A percentile compares a stretch with the other conserved stretches of the same genome.
These are phyloP conservation scores for Penicillium robsamsonii DNA, from an alignment of 495 filamentous ascomycete species.

Conservation along the genomic window DNA sequence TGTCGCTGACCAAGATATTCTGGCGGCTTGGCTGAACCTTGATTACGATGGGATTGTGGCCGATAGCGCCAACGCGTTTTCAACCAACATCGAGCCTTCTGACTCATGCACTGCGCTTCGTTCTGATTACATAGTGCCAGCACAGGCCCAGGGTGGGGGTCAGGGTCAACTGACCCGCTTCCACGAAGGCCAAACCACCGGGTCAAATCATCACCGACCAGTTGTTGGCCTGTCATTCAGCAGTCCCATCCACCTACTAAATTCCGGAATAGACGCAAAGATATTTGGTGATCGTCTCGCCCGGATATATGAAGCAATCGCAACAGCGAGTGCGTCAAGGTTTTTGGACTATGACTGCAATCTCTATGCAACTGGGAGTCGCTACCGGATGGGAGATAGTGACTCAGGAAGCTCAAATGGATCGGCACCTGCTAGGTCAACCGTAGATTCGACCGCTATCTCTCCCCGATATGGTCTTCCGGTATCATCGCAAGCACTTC, in stretches of 20 bases:
- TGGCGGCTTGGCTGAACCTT: constrained; percentile 16
- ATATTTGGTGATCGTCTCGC: constrained; percentile 20
- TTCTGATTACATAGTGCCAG: neutral
- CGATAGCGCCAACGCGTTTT: neutral
- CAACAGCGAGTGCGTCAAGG: constrained; percentile 22
- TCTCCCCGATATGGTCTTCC: neutral
- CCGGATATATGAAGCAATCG: constrained; percentile 23
- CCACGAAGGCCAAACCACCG: neutral
- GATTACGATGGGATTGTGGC: constrained; percentile 5
- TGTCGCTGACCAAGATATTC: constrained; percentile 1
- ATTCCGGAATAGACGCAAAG: constrained; percentile 22
- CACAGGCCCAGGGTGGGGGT: neutral
- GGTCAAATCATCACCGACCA: neutral
- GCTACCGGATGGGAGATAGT: constrained; percentile 19
- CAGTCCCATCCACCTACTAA: constrained; percentile 27
- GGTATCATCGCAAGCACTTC: neutral
- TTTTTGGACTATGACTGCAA: constrained; percentile 27
- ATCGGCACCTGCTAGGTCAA: neutral
- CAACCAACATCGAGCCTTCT: neutral
- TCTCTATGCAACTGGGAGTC: constrained; percentile 16
- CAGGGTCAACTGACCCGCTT: neutral
- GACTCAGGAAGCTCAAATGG: constrained; percentile 2
- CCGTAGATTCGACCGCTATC: neutral
- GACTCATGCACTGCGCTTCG: neutral
- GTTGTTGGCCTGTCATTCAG: constrained; percentile 3